Conservation (phyloP, 306 rosid species). For the Luffa aegyptiaca region DNA sequence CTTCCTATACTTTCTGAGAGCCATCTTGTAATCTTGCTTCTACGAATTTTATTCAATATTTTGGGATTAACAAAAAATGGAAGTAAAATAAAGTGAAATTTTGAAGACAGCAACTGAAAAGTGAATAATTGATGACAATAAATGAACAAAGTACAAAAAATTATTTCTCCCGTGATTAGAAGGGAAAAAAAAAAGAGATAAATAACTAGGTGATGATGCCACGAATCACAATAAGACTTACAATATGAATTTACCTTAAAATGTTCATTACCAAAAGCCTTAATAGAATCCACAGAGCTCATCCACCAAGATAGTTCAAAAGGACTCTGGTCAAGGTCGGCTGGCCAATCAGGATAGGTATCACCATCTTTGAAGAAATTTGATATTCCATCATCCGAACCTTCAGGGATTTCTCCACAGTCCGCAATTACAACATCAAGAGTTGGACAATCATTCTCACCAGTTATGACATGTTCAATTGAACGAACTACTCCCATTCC, state of each 20-base stretch:
- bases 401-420: conserved; percentile 57
- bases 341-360: conserved; percentile 59
- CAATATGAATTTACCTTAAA: conserved; percentile 36
- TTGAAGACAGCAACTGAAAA: background rate
- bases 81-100: background rate
- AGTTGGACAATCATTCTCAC: conserved; percentile 32
- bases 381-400: conserved; percentile 45
- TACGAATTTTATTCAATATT: conserved; percentile 9
- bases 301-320: conserved; percentile 68
- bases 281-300: conserved; percentile 44
- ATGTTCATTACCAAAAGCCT: conserved; percentile 54
- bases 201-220: background rate
- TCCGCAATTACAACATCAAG: conserved; percentile 38
- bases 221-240: background rate
- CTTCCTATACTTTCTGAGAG: conserved; percentile 75
- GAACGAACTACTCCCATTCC: conserved; percentile 76
- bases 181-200: background rate
- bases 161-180: background rate
- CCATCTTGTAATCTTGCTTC: conserved; percentile 87
- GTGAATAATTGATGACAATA: background rate
- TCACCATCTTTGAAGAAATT: conserved; percentile 72
- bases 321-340: conserved; percentile 43
- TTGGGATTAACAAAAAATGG: background rate
- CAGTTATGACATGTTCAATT: conserved; percentile 29
- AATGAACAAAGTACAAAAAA: background rate